These are phyloP conservation scores for Casuarina glauca DNA, from an alignment of 306 rosid species.

Conservation along the genomic window DNA sequence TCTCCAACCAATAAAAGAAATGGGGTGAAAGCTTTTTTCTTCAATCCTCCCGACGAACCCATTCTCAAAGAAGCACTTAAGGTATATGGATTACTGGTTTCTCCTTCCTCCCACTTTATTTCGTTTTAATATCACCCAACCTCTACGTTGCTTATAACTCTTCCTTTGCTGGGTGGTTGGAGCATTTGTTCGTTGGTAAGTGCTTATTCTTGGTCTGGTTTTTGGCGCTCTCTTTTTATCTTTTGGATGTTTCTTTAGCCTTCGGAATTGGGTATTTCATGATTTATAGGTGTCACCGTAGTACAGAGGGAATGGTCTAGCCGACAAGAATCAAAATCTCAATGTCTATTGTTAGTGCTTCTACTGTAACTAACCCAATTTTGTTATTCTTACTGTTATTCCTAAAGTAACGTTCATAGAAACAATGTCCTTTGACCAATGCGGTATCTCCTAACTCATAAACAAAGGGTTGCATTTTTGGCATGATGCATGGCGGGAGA, in stretches of 20 bases:
- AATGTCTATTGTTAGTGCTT: no score
- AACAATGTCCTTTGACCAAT: neutral
- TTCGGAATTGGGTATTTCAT: no score
- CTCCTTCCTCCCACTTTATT: neutral
- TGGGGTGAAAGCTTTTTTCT: slow-evolving; percentile 53
- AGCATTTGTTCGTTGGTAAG: neutral
- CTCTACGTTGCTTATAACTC: neutral
- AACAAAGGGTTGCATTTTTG: neutral
- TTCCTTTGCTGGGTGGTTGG: neutral
- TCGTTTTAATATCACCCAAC: neutral
- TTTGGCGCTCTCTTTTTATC: neutral
- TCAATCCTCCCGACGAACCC: slow-evolving; percentile 71
- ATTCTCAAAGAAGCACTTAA: slow-evolving; percentile 67
- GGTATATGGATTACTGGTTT: slow-evolving; percentile 37
- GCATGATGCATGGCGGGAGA: neutral
- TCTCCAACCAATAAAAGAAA: neutral
- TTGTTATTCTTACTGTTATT: no score
- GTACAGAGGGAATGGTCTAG: no score
- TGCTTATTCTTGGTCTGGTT: neutral
- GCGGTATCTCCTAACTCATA: neutral
- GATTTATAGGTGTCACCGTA: no score
- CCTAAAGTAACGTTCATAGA: no score
- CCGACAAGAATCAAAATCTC: no score
- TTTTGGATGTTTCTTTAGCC: neutral
- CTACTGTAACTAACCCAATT: no score